Evolutionary conservation across 352 stramenopile species (phyloP), one percentile per base, ranked within the genome.

Genomic region (Hyaloperonospora arabidopsidis): DNA sequence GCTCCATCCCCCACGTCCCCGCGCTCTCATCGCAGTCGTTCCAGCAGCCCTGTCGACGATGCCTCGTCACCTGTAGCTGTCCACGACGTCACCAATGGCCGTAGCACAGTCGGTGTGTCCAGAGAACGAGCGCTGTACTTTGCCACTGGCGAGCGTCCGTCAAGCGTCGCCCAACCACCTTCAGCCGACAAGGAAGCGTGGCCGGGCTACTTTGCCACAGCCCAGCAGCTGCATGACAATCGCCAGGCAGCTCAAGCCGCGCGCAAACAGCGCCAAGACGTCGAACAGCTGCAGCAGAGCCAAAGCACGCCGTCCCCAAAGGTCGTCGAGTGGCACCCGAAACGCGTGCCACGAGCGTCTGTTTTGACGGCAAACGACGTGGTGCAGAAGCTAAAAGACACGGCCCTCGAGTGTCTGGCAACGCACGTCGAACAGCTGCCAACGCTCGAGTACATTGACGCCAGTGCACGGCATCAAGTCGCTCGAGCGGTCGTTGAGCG

Each of bases 191-290:
- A 53, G n/a, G 67, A 81, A 48, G 63, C 78, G 14, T 93, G 79
- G 79, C 82, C 82, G 2, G 82, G 82, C n/a, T 90, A 90, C 65
- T 90, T 81, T 45, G 59, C 70, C 14, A 93, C 82, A 0, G 78
- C 76, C 13, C 68, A 74, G 17, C 72, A 76, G 44, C 67, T 93
- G 28, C 51, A 59, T 17, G 70, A 89, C 46, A 79, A 87, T 36
- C 79, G 82, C 0, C 51, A 74, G 39, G 79, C 76, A 0, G 82
- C 82, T 5, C 77, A 87, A 50, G 70, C 63, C 0, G 76, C 74
- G 25, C 76, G 81, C 0, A 75, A 83, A 43, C 68, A 76, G 52
- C 65, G 69, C 6, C 67, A 72, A 13, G 54, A 76, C 8, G 57
- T 60, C 17, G 54, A 68, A 13, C 50, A 29, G 25, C 25, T 29